phyloP scores from a whole-genome alignment of 495 filamentous ascomycete genomes.

The Penicillium longicatenatum region DNA sequence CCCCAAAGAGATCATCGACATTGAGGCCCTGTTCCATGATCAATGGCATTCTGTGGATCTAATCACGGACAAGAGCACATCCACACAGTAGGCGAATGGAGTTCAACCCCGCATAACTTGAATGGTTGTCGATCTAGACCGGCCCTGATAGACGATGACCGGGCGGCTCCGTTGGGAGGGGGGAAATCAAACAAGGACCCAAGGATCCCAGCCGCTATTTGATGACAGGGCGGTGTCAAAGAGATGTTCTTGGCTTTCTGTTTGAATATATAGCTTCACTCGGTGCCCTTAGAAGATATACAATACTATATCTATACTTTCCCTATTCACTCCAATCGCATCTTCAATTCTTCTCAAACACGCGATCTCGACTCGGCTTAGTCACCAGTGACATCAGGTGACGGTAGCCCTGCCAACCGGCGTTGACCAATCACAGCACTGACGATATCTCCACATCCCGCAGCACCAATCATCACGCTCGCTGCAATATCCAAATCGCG shows the following conservation, averaged over 20 bases:
- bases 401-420: constrained; percentile 31
- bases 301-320: neutral
- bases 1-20: constrained; percentile 77
- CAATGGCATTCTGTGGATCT: constrained; percentile 36
- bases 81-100: constrained; percentile 1
- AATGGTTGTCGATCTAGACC: constrained; percentile 9
- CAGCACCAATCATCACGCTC: constrained; percentile 18
- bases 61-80: neutral
- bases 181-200: constrained; percentile 4
- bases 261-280: neutral
- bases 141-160: constrained; percentile 4
- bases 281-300: neutral
- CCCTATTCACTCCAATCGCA: neutral
- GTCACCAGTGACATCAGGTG: constrained; percentile 14
- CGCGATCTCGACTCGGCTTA: constrained; percentile 12
- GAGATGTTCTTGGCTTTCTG: neutral
- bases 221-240: neutral
- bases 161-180: constrained; percentile 9
- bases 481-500: constrained; percentile 11
- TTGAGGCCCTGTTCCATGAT: constrained; percentile 73
- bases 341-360: neutral
- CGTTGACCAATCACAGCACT: constrained; percentile 16
- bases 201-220: neutral
- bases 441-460: constrained; percentile 9
- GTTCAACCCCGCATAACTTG: constrained; percentile 15